Evolutionary conservation across 176 grass and related monocot species (phyloP).

Genomic region (Carex pumila): DNA sequence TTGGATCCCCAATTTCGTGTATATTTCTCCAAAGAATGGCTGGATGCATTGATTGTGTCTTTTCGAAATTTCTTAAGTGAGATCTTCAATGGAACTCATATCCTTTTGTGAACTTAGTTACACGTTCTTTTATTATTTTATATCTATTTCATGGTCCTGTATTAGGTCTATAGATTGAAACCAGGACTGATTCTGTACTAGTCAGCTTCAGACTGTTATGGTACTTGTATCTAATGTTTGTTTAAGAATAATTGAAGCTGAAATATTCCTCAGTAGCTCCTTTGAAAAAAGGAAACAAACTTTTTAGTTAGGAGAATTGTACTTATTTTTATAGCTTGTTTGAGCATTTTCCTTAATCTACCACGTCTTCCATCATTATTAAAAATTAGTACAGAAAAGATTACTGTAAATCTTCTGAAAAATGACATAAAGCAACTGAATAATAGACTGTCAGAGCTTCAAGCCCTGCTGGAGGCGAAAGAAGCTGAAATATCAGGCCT

Average conservation of each 20-base stretch:
- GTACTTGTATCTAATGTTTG: neutral
- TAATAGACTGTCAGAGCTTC: constrained; percentile 81
- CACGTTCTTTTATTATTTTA: neutral
- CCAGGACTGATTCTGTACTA: neutral
- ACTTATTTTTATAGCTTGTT: neutral
- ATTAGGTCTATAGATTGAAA: neutral
- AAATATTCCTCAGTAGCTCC: neutral
- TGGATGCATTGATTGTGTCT: constrained; percentile 65
- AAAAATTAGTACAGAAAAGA: constrained; percentile 91
- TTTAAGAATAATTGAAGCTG: neutral
- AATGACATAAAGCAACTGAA: constrained; percentile 89
- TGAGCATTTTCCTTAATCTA: constrained; percentile 54
- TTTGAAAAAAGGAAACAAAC: neutral
- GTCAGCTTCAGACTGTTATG: neutral
- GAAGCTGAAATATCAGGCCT: constrained; percentile 64
- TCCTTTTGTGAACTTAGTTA: constrained; percentile 38
- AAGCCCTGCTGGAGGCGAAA: constrained; percentile 75
- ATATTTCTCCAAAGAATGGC: constrained; percentile 98
- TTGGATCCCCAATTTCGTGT: constrained; percentile 89
- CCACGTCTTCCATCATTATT: constrained; percentile 71
- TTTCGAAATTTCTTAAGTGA: constrained; percentile 86
- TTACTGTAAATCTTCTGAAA: constrained; percentile 75
- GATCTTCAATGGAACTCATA: constrained; percentile 94
- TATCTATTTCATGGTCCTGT: neutral
- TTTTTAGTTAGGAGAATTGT: neutral